Conservation (phyloP, 495 filamentous ascomycete species). For the Ascobolus immersus region DNA sequence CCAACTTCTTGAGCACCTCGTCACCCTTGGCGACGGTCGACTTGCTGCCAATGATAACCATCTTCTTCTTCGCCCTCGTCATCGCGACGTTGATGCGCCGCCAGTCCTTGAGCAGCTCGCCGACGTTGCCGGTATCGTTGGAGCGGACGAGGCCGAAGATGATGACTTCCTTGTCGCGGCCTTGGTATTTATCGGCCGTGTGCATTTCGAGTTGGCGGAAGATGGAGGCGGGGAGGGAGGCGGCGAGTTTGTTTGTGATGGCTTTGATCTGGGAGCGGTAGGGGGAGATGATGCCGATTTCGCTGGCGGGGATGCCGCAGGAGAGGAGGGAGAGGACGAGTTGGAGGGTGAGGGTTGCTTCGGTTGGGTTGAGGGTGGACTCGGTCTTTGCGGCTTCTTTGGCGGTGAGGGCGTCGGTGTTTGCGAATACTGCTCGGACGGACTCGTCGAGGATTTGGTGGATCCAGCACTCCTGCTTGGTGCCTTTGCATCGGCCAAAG, state of each 20-base stretch:
- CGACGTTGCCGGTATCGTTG: slow-evolving; percentile 54
- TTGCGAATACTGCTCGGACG: slow-evolving; percentile 52
- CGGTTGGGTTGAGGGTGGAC: slow-evolving; percentile 61
- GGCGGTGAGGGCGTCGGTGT: slow-evolving; percentile 52
- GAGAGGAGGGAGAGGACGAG: slow-evolving; percentile 54
- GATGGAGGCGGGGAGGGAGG: slow-evolving; percentile 30
- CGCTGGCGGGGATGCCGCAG: slow-evolving; percentile 41
- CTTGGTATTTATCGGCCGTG: slow-evolving; percentile 89
- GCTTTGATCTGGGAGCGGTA: slow-evolving; percentile 65
- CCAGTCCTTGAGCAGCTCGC: slow-evolving; percentile 79
- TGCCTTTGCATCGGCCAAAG: slow-evolving; percentile 6
- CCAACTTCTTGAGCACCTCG: slow-evolving; percentile 48
- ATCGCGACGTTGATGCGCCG: slow-evolving; percentile 85
- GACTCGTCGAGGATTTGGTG: slow-evolving; percentile 33
- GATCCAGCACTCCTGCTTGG: slow-evolving; percentile 44
- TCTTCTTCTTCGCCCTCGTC: slow-evolving; percentile 69
- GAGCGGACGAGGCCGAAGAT: slow-evolving; percentile 65
- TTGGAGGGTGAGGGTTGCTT: slow-evolving; percentile 35
- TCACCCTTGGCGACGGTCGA: slow-evolving; percentile 49
- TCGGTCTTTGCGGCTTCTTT: slow-evolving; percentile 50
- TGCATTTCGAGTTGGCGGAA: slow-evolving; percentile 86
- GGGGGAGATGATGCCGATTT: slow-evolving; percentile 95
- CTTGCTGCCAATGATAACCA: slow-evolving; percentile 62
- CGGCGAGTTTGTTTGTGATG: no score
- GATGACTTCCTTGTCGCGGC: slow-evolving; percentile 77